A percentile compares a stretch with the other conserved stretches of the same genome.
Evolutionary conservation across 805 yeast species (phyloP).

Genomic region (Wickerhamomyces silvicola): DNA sequence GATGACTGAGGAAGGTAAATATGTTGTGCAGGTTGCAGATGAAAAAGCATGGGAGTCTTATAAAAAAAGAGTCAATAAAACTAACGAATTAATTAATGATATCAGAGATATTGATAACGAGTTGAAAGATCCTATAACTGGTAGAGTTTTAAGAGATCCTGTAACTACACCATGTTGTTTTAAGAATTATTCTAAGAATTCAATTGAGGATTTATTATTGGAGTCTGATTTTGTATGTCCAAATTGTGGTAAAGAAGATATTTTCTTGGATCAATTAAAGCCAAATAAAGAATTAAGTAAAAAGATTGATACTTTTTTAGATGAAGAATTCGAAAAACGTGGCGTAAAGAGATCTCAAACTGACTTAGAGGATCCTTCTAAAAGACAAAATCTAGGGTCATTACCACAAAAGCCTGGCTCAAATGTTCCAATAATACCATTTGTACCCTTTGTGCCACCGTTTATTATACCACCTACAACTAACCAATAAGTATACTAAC

Average conservation of each 20-base stretch:
- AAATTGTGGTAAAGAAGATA: conserved; percentile 67
- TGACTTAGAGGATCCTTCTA: conserved; percentile 8
- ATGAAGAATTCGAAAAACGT: conserved; percentile 27
- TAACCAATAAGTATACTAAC: conserved; percentile 28
- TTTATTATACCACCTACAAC: conserved; percentile 30
- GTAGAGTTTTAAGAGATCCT: conserved; percentile 60
- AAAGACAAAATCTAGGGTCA: conserved; percentile 8
- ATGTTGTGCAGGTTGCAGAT: conserved; percentile 95
- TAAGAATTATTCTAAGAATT: conserved; percentile 48
- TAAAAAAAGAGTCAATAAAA: conserved; percentile 48
- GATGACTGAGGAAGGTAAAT: conserved; percentile 92
- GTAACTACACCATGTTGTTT: conserved; percentile 80
- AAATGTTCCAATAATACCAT: conserved; percentile 11
- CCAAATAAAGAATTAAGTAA: conserved; percentile 54
- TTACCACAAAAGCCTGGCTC: conserved; percentile 3
- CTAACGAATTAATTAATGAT: conserved; percentile 16
- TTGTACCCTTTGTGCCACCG: conserved; percentile 20
- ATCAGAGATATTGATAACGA: conserved; percentile 42
- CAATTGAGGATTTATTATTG: conserved; percentile 60
- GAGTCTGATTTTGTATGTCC: conserved; percentile 91
- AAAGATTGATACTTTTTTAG: conserved; percentile 46
- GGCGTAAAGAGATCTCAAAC: conserved; percentile 21
- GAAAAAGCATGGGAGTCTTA: conserved; percentile 82
- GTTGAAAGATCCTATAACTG: conserved; percentile 64
- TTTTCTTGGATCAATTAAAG: conserved; percentile 65